Conservation (phyloP, 2,329 filamentous ascomycete genomes). For the Neurospora crassa region DNA sequence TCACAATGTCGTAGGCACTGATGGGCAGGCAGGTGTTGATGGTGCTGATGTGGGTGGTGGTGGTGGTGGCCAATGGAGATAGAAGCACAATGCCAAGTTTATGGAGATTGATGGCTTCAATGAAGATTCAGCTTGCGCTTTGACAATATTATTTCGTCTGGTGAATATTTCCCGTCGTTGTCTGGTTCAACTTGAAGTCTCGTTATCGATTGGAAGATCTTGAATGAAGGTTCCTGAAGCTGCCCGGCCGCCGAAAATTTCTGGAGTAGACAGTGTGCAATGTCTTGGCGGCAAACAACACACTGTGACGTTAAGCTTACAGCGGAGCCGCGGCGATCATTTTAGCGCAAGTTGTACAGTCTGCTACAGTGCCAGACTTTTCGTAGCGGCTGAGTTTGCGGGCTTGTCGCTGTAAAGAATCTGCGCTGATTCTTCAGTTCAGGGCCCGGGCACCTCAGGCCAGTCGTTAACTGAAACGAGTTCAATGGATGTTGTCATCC, state of each 20-base stretch:
- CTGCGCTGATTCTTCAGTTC: neutral
- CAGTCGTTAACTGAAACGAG: too few species aligned
- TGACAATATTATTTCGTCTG: neutral
- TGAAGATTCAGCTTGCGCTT: neutral
- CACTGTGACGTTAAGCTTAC: neutral
- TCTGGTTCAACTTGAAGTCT: neutral
- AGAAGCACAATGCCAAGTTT: neutral
- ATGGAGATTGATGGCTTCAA: neutral
- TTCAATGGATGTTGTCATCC: neutral
- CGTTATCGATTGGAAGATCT: neutral
- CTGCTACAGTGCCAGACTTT: neutral
- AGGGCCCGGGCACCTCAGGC: too few species aligned
- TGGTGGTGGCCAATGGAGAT: neutral
- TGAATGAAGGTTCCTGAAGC: neutral
- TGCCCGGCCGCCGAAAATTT: neutral
- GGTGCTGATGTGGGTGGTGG: neutral
- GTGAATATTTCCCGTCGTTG: neutral
- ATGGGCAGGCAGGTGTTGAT: neutral
- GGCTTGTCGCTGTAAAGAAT: neutral
- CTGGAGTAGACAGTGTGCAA: neutral
- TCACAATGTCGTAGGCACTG: neutral
- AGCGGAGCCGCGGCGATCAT: neutral
- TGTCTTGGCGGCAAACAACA: neutral
- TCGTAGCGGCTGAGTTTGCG: neutral
- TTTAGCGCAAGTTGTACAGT: neutral